Base-by-base conservation (phyloP, 345 rosid species). In the Citrus cavaleriei region DNA sequence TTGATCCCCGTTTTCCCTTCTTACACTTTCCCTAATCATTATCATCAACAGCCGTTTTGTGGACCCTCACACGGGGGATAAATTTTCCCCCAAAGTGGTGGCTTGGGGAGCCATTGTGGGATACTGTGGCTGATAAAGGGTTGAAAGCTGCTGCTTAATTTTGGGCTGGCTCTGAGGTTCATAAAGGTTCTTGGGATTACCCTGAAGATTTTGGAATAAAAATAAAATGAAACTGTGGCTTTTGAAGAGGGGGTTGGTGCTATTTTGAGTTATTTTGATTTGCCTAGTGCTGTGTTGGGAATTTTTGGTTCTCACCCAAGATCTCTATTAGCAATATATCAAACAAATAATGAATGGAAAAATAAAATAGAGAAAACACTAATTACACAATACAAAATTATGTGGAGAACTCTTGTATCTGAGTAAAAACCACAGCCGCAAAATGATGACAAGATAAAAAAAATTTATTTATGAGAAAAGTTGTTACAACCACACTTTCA, bases 81-180 rank as follows among this genome's bases (percentile, higher is more conserved):
- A 51, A 16, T 89, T 95, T 77, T 82, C 82, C 13, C 90, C 97
- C 51, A 86, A 88, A 46, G 81, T 91, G 98, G 97, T 95, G 99
- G 99, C 79, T 95, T 9, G 99, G 98, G 10, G 98, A 95, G 85
- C 97, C 99, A 7, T 70, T 95, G 10, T 91, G 98, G 99, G 96
- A 95, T 72, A 93, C 99, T 3, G 93, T 92, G 80, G 92, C 73
- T 8, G 93, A 89, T 70, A 96, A 93, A 51, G 97, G 97, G 1
- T 78, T 89, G 7, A 89, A 83, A 65, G 99, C 99, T 24, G 91
- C 98, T 38, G 89, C 98, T 67, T 93, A 84, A 81, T 93, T 95
- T 73, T 95, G 97, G 97, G 97, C 99, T 70, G 99, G 98, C 30
- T 90, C 97, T 77, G 98, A 93, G 90, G 99, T 93, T 68, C 91